Evolutionary conservation across 225 moss, liverwort and hornwort genomes (phyloP), one percentile per base, ranked within the genome.

Genomic region (Antitrichia curtipendula): DNA sequence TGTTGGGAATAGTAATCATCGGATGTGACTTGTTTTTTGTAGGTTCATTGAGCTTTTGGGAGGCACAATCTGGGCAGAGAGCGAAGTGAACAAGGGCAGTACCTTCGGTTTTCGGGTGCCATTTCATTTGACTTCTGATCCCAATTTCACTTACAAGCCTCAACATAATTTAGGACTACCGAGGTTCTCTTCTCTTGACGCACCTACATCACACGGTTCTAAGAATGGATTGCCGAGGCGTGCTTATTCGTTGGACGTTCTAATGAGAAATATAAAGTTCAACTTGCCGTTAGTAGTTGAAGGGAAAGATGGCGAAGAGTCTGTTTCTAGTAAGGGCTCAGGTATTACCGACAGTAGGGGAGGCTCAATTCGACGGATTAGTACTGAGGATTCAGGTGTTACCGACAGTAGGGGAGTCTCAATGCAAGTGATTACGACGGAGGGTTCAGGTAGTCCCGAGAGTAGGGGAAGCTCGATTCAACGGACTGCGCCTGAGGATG

Each of bases 21-120:
- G 53, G 36, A 54, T 88, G 59, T 60, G 59, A n/a, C 28, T 50
- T 62, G 38, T 59, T 77, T 47, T 72, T 82, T 88, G 91, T 89
- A 96, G 96, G 90, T 96, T 96, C 88, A 94, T 96, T 84, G 95
- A 96, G 85, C 96, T 96, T 69, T 88, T 94, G 88, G 94, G 93
- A 69, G 96, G 96, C 43, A 94, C 91, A 68, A 94, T 95, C 58
- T 96, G 95, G 94, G 95, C 94, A 49, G 92, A 95, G 84, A 95
- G 96, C 62, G 95, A 95, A 89, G 91, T 94, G 58, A 92, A 91
- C 80, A 92, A 93, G 68, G 96, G 96, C 21, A 95, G 94, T 77
- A 91, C 90, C 59, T 96, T 96, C 62, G 85, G 62, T 72, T 85
- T 88, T 40, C 80, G 88, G 56, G 80, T 85, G 20, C 90, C 91